These are phyloP conservation scores for Ajuga reptans DNA, from an alignment of 305 asterid species.

Conservation along the genomic window DNA sequence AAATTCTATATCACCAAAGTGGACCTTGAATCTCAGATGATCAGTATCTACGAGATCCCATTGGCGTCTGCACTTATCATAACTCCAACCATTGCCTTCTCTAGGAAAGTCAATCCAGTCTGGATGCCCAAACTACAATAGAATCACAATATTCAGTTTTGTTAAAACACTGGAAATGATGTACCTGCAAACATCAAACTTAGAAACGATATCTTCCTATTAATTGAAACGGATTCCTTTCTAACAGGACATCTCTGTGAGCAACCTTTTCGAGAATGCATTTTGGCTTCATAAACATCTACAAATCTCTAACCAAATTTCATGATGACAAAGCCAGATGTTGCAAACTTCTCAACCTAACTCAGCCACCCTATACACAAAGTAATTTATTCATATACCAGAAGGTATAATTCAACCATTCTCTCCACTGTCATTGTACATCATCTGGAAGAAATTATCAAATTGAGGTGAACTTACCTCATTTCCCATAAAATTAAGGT, in stretches of 20 bases:
- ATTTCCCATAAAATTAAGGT: slow-evolving; percentile 97
- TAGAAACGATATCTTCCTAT: slow-evolving; percentile 1
- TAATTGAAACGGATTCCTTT: background rate
- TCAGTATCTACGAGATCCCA: slow-evolving; percentile 83
- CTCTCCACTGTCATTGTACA: background rate
- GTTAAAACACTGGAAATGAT: slow-evolving; percentile 16
- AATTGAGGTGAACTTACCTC: slow-evolving; percentile 48
- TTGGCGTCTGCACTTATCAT: slow-evolving; percentile 87
- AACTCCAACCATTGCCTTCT: slow-evolving; percentile 90
- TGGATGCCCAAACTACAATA: slow-evolving; percentile 87
- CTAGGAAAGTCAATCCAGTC: slow-evolving; percentile 99
- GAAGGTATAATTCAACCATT: slow-evolving; percentile 14
- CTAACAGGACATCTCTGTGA: slow-evolving; percentile 8
- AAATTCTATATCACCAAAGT: background rate
- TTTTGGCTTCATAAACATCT: background rate
- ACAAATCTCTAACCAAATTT: background rate
- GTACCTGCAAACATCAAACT: background rate
- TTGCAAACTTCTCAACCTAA: background rate
- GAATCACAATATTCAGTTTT: slow-evolving; percentile 16
- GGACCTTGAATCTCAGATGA: slow-evolving; percentile 92
- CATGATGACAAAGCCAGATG: background rate
- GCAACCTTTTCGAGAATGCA: background rate
- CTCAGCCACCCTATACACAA: background rate
- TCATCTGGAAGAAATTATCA: slow-evolving; percentile 5
- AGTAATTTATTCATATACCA: background rate